Conservation (phyloP, 805 yeast species). For the Millerozyma acaciae region DNA sequence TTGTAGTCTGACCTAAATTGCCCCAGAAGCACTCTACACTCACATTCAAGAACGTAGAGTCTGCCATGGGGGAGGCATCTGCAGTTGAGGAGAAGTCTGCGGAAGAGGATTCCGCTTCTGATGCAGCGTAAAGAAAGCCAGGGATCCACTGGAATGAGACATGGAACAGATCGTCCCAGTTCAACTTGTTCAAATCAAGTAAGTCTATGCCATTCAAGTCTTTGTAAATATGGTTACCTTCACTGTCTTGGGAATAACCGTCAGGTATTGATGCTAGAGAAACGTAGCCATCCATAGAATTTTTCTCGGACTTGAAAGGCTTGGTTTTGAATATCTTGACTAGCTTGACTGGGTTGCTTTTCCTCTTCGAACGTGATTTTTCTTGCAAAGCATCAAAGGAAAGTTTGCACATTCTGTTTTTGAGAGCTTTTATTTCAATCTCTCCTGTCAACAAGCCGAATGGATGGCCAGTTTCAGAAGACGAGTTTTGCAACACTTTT, state of each 20-base stretch:
- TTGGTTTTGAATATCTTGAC: no score
- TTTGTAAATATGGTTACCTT: slow-evolving; percentile 49
- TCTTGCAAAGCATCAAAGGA: slow-evolving; percentile 50
- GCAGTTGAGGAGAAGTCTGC: not conserved
- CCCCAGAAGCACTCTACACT: slow-evolving; percentile 73
- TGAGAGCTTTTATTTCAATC: slow-evolving; percentile 51
- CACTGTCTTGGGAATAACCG: slow-evolving; percentile 40
- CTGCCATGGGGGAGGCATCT: slow-evolving; percentile 19
- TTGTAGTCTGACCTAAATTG: slow-evolving; percentile 49
- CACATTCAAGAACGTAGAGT: slow-evolving; percentile 42
- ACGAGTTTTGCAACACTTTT: slow-evolving; percentile 48
- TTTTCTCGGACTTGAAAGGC: no score
- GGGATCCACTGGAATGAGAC: slow-evolving; percentile 79
- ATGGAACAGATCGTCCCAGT: slow-evolving; percentile 56
- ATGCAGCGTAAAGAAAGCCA: slow-evolving; percentile 39
- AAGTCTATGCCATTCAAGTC: slow-evolving; percentile 60
- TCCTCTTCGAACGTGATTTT: slow-evolving; percentile 13
- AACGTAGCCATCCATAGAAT: no score
- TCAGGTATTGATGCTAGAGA: slow-evolving; percentile 37
- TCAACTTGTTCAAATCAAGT: slow-evolving; percentile 59
- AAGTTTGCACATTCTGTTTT: slow-evolving; percentile 63
- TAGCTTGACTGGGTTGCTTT: slow-evolving; percentile 59
- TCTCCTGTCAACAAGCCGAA: slow-evolving; percentile 68
- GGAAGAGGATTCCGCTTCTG: slow-evolving; percentile 18
- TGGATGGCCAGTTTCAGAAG: slow-evolving; percentile 40